Base-by-base conservation (phyloP, 2,329 filamentous ascomycete species). In the Pestalotiopsis sp. region DNA sequence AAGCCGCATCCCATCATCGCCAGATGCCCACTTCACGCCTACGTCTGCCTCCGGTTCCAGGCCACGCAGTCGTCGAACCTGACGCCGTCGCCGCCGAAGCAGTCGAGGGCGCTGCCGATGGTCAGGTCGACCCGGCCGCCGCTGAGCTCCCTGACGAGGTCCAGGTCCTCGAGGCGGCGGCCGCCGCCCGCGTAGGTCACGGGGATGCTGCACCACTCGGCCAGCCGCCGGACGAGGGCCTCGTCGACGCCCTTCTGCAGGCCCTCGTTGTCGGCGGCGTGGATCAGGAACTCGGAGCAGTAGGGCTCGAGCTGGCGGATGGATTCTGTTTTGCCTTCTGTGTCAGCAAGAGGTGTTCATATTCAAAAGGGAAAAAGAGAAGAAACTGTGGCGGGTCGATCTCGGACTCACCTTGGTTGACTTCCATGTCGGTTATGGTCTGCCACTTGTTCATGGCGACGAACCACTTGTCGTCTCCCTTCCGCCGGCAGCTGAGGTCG, bases 381-480 rank as follows among this genome's bases (percentile, higher is more conserved):
- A 27, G n/a, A 27, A 27, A 14, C 13, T 9, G 6, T 36, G 27
- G n/a, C 41, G 38, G 66, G 49, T 12, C n/a, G 31, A 49, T 20
- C 4, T 27, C 25, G 59, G 20, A 59, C 66, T 71, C 82, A 95
- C 95, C 93, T 86, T 93, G 85, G 71, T 91, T 95, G 72, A 99
- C 90, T 78, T 98, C 94, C 90, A 97, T 97, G 76, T 98, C 93
- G 1, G 96, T 98, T 68, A 98, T 91, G 1, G 94, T 97, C 85
- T 98, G 96, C 96, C 96, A 99, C 80, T 97, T 97, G 81, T 99
- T 93, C 92, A 97, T 99, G 67, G 96, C 95, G n/a, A 99, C 96
- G 76, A 93, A 94, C 96, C 96, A 99, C 52, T 84, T 91, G 68
- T 91, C 85, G 3, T 85, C 83, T 49, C 87, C 92, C 70, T 90